Percentiles rank a stretch among this genome's conserved stretches.
These are phyloP conservation scores for Neopestalotiopsis clavispora DNA, from an alignment of 2,329 filamentous ascomycete genomes.

Conservation along the genomic window DNA sequence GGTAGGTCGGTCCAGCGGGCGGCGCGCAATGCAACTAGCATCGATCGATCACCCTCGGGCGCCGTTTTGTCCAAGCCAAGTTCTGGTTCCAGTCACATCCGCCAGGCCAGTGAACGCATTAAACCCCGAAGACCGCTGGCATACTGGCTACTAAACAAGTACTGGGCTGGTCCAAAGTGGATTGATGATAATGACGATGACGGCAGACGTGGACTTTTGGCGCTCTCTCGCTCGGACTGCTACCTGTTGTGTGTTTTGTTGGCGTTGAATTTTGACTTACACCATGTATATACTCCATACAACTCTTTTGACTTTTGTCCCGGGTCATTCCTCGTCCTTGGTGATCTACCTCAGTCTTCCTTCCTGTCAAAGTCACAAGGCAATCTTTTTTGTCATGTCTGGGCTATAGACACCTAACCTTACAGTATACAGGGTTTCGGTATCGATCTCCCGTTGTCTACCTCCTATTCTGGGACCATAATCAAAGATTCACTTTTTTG, in stretches of 20 bases:
- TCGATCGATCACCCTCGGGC: background rate
- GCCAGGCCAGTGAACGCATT: background rate
- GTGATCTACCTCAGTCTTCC: background rate
- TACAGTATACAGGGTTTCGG: background rate
- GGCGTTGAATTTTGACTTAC: too few species aligned
- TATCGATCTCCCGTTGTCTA: background rate
- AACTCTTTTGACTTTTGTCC: background rate
- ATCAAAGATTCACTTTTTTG: background rate
- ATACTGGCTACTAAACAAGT: background rate
- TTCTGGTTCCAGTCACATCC: background rate
- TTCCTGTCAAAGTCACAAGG: background rate
- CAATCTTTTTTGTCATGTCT: background rate
- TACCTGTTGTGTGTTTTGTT: too few species aligned
- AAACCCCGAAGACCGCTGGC: background rate
- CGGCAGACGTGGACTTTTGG: too few species aligned
- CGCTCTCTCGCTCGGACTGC: too few species aligned
- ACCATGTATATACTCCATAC: background rate
- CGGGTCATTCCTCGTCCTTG: background rate
- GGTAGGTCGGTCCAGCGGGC: background rate
- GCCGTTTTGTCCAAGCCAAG: background rate
- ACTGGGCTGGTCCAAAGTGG: background rate
- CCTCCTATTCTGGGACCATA: constrained; percentile 1
- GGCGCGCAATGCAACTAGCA: background rate
- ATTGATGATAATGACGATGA: background rate
- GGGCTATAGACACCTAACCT: background rate